Base-by-base conservation (phyloP, 106 monocot genomes). In the Acanthochlamys bracteata region DNA sequence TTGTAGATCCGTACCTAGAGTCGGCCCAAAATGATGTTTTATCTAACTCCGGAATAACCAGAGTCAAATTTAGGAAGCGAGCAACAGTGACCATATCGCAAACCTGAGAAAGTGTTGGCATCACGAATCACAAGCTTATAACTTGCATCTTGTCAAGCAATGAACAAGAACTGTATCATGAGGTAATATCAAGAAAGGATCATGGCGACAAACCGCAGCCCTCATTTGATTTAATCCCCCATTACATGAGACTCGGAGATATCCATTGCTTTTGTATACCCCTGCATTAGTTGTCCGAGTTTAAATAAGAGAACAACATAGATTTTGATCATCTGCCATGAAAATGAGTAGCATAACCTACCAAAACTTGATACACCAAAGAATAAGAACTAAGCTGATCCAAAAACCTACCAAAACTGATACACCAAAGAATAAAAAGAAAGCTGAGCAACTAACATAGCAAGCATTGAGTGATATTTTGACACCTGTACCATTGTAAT, bases 21-120 rank as follows among this genome's bases (percentile, higher is more conserved):
- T 94, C 94, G 70, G 89, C 94, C 94, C 94, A 94, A 72, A 94
- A 94, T 25, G 94, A 89, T 66, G 66, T 83, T 77, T 93, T 93
- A 67, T 93, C 93, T 57, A 93, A 86, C 72, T 89, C 86, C 6
- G 93, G 93, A 76, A 93, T 33, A 21, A 93, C 65, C 24, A 93
- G 61, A 13, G 93, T 93, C 41, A 93, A 63, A 71, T 93, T 93
- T 42, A 93, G 58, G 71, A 83, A 79, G 41, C 89, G 76, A 7
- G 93, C 80, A 59, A 94, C 75, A 4, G 94, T 71, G 24, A 94
- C 89, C 89, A 94, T 90, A 60, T 94, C 94, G 61, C 94, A 89
- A 12, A 94, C 86, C 94, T 94, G 84, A 60, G 80, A 64, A 4
- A 49, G 15, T 14, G 17, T 49, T 14, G 17, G 49, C 15, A 49